Evolutionary conservation across 495 filamentous ascomycete species (phyloP), one percentile per base, ranked within the genome.

Genomic region (Friedmanniomyces simplex): DNA sequence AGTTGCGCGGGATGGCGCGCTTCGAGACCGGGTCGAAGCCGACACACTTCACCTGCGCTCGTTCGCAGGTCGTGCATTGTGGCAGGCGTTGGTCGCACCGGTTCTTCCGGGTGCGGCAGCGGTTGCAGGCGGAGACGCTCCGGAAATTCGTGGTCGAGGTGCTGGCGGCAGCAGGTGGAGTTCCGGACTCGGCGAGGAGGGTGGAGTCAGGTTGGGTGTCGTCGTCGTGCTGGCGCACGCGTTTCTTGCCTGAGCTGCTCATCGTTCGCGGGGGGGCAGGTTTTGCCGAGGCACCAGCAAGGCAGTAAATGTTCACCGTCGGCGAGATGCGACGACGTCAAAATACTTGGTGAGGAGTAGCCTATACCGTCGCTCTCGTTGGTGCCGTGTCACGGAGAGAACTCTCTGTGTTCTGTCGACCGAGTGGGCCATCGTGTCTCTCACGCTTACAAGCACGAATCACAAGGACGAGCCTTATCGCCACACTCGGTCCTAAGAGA

Each of bases 11-110:
- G 36, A 96, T 95, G 67, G 95, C 88, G 68, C 86, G 78, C 76
- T 96, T 96, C 18, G 88, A 95, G 63, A 96, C 94, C 21, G 90
- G 91, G 49, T 97, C 91, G 67, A 94, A 96, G 39, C 91, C 91
- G 46, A 95, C 89, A 67, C 91, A 96, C 63, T 84, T 84, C 32
- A 91, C 86, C 25, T 34, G 32, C 16, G 88, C 90, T 73, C 96
- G 96, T 68, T 89, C 89, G 69, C 91, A 97, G 57, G 86, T 84
- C 47, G 87, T 81, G 71, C 91, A 97, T 51, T 86, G 86, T 24
- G 91, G 91, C 48, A 97, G 78, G 46, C 83, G 82, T 75, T 95
- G 91, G 67, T 97, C 91, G 67, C 91, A 97, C 26, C 90, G 81
- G 65, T 97, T 96, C 73, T 97, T 97, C 62, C 91, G 82, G 61